phyloP scores from a whole-genome alignment of 2,329 filamentous ascomycete genomes.

The Dryadomyces quercus-mongolicae region DNA sequence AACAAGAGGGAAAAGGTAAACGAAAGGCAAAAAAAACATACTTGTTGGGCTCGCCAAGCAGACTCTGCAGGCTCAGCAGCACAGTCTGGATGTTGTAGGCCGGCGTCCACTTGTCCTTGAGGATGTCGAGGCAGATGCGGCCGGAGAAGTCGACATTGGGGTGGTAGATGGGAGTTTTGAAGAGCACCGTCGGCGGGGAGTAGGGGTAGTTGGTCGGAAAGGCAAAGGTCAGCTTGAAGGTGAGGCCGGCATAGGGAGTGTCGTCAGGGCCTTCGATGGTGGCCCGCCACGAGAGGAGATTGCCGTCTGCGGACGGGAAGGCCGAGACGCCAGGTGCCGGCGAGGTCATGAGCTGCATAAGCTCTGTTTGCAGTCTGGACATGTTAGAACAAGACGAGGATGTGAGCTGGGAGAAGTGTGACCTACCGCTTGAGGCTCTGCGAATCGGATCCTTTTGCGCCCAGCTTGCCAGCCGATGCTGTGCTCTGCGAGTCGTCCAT shows the following conservation, averaged over 20 bases:
- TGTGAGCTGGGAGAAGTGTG: background rate
- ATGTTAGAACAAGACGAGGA: no score
- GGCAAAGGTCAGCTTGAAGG: conserved; percentile 81
- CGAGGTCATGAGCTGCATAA: conserved; percentile 97
- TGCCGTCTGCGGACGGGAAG: conserved; percentile 81
- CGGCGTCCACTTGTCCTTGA: conserved; percentile 98
- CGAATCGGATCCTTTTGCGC: conserved; percentile 48
- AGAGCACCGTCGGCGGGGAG: conserved; percentile 77
- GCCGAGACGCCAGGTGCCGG: conserved; percentile 88
- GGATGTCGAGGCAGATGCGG: conserved; percentile 91
- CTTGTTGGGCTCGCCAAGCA: conserved; percentile 98
- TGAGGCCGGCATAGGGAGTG: conserved; percentile 80
- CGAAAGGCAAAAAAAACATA: conserved; percentile 35
- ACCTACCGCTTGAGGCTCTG: conserved; percentile 66
- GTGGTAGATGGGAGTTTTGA: conserved; percentile 98
- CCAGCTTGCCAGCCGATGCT: conserved; percentile 51
- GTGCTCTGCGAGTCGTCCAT: conserved; percentile 57
- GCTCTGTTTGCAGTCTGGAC: conserved; percentile 78
- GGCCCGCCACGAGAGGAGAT: conserved; percentile 84
- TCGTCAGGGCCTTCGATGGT: conserved; percentile 86
- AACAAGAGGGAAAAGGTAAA: conserved; percentile 10
- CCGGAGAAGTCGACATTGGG: conserved; percentile 97
- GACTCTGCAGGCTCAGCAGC: conserved; percentile 81
- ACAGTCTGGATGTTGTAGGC: conserved; percentile 95
- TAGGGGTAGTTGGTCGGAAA: conserved; percentile 95